Conservation (phyloP, 257 asterid genomes). For the Schizonepeta tenuifolia region DNA sequence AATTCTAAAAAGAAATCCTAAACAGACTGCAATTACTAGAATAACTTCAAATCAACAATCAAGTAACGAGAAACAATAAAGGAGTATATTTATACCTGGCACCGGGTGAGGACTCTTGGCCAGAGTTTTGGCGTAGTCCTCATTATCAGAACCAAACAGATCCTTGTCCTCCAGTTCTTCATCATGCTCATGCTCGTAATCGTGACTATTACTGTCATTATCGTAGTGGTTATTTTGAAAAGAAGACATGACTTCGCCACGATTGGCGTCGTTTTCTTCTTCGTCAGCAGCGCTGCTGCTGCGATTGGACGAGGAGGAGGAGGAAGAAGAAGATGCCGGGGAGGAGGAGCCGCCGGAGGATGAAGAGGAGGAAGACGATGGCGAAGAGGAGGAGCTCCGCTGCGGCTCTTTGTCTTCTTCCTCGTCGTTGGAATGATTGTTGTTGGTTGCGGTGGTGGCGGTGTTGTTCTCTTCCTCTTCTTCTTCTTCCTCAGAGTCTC, state of each 20-base stretch:
- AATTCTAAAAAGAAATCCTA: background rate
- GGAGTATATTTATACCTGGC: slow-evolving; percentile 56
- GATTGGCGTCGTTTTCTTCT: slow-evolving; percentile 46
- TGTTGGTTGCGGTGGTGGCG: slow-evolving; percentile 7
- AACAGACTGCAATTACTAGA: background rate
- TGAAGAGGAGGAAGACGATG: slow-evolving; percentile 53
- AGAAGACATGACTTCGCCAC: slow-evolving; percentile 63
- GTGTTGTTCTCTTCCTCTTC: slow-evolving; percentile 46
- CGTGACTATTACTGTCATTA: slow-evolving; percentile 30
- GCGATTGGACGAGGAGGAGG: slow-evolving; percentile 62
- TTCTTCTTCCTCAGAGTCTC: slow-evolving; percentile 60
- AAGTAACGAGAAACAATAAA: slow-evolving; percentile 5
- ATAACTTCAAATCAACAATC: slow-evolving; percentile 13
- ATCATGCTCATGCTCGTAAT: slow-evolving; percentile 44
- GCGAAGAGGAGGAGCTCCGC: slow-evolving; percentile 54
- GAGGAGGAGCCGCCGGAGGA: slow-evolving; percentile 59
- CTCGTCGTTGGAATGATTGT: slow-evolving; percentile 41
- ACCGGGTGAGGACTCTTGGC: slow-evolving; percentile 67
- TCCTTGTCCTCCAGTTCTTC: slow-evolving; percentile 64
- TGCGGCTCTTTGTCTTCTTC: slow-evolving; percentile 43
- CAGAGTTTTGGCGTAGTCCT: slow-evolving; percentile 71
- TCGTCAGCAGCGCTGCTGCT: slow-evolving; percentile 55
- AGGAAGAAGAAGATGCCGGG: slow-evolving; percentile 50
- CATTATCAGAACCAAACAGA: slow-evolving; percentile 94
- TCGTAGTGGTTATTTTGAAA: slow-evolving; percentile 25